These are phyloP conservation scores for Plasmopara muralis DNA, from an alignment of 352 stramenopile species.

Conservation along the genomic window DNA sequence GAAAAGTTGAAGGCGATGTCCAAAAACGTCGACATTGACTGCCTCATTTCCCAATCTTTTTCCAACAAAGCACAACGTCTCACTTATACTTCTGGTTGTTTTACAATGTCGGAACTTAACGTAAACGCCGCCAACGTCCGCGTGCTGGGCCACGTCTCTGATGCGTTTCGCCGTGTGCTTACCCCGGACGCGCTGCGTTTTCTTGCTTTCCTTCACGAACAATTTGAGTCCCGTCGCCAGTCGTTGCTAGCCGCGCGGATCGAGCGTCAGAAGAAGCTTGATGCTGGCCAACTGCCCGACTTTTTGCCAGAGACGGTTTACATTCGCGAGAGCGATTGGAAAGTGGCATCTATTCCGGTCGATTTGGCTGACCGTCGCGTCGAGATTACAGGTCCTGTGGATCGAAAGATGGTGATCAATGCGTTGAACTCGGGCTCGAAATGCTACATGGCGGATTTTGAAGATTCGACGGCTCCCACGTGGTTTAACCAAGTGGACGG, in stretches of 20 bases:
- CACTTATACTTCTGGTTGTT: background rate
- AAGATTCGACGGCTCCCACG: conserved; percentile 90
- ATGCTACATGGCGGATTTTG: conserved; percentile 96
- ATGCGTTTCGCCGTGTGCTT: conserved; percentile 76
- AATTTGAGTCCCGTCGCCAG: conserved; percentile 73
- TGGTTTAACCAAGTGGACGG: conserved; percentile 92
- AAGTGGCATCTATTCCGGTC: conserved; percentile 66
- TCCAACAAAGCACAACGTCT: background rate
- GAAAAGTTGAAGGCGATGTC: conserved; percentile 13
- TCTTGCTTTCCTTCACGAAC: conserved; percentile 82
- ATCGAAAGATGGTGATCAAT: conserved; percentile 98
- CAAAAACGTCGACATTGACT: conserved; percentile 2
- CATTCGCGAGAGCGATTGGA: conserved; percentile 76
- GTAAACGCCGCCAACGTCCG: conserved; percentile 62
- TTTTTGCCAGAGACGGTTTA: conserved; percentile 85
- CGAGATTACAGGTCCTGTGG: conserved; percentile 93
- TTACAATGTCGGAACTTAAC: conserved; percentile 41
- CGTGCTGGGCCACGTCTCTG: conserved; percentile 77
- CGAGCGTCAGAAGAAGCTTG: conserved; percentile 67
- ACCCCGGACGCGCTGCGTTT: conserved; percentile 89
- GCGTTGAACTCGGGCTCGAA: conserved; percentile 92
- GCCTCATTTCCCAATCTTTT: background rate
- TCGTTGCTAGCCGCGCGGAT: conserved; percentile 44
- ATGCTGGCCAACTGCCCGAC: conserved; percentile 81
- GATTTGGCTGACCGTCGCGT: conserved; percentile 90